phyloP scores from a whole-genome alignment of 805 yeast genomes.

The Suhomyces vadensis region DNA sequence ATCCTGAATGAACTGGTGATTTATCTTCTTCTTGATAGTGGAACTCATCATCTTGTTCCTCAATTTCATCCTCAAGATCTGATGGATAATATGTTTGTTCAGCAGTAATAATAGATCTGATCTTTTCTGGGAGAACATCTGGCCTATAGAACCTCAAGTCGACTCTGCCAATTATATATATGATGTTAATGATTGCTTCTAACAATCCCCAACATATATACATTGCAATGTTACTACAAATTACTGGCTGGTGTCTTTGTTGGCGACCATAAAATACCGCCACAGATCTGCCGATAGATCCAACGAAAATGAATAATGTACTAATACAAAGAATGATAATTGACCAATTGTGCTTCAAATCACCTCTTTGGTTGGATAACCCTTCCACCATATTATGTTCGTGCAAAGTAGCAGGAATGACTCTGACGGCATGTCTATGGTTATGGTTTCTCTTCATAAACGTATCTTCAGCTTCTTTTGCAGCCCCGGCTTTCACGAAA shows the following conservation, averaged over 20 bases:
- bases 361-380: constrained; percentile 39
- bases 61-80: constrained; percentile 4
- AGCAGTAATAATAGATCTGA: constrained; percentile 42
- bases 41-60: neutral
- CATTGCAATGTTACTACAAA: constrained; percentile 54
- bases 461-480: constrained; percentile 47
- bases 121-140: constrained; percentile 48
- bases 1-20: neutral
- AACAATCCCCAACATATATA: constrained; percentile 68
- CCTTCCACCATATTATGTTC: constrained; percentile 40
- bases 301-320: constrained; percentile 49
- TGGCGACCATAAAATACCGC: constrained; percentile 39
- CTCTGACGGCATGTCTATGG: constrained; percentile 52
- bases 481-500: constrained; percentile 56
- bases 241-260: constrained; percentile 17
- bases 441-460: constrained; percentile 49
- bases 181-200: constrained; percentile 56
- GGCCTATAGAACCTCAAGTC: constrained; percentile 82
- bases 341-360: constrained; percentile 52
- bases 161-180: constrained; percentile 63
- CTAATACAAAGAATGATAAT: constrained; percentile 46
- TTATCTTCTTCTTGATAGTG: neutral
- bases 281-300: constrained; percentile 52
- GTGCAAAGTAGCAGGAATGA: constrained; percentile 58
- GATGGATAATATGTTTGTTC: constrained; percentile 29